These are phyloP conservation scores for Candida khao-thaluensis DNA, from an alignment of 805 yeast genomes.

Conservation along the genomic window DNA sequence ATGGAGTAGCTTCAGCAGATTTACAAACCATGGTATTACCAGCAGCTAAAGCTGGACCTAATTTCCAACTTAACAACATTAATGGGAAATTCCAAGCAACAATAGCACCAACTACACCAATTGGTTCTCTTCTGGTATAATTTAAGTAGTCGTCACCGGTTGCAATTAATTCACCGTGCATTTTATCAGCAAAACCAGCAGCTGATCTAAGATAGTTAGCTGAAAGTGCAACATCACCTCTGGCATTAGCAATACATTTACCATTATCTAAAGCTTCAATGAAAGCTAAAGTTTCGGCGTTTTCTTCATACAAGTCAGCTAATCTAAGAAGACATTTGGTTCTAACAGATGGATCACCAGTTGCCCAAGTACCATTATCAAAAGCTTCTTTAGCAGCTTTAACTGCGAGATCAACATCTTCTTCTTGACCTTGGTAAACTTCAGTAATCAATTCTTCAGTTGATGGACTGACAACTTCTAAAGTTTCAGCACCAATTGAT, in stretches of 20 bases:
- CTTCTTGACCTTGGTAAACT: constrained; percentile 72
- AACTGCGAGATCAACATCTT: constrained; percentile 83
- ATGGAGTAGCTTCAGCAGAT: constrained; percentile 90
- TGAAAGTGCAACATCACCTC: constrained; percentile 72
- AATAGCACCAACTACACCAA: constrained; percentile 94
- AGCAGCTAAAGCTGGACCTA: constrained; percentile 89
- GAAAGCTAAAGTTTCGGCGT: constrained; percentile 69
- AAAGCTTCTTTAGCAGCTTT: constrained; percentile 81
- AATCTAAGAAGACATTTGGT: constrained; percentile 62
- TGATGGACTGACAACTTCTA: constrained; percentile 64
- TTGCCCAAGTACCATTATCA: constrained; percentile 61
- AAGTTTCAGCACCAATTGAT: constrained; percentile 55
- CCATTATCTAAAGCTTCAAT: constrained; percentile 91
- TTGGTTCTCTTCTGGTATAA: constrained; percentile 83
- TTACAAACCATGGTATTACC: constrained; percentile 88
- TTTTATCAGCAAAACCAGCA: constrained; percentile 91
- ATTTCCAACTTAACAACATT: constrained; percentile 91
- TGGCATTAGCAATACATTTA: constrained; percentile 68
- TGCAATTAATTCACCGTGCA: constrained; percentile 71
- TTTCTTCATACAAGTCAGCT: constrained; percentile 73
- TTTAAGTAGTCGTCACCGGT: constrained; percentile 72
- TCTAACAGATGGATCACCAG: constrained; percentile 65
- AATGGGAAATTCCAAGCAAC: constrained; percentile 98
- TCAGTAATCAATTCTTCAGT: constrained; percentile 69
- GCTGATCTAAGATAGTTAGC: constrained; percentile 73